Percentiles rank a stretch among this genome's conserved stretches.
Conservation (phyloP, 176 grass and related monocot genomes). For the Rhynchospora pubera region DNA sequence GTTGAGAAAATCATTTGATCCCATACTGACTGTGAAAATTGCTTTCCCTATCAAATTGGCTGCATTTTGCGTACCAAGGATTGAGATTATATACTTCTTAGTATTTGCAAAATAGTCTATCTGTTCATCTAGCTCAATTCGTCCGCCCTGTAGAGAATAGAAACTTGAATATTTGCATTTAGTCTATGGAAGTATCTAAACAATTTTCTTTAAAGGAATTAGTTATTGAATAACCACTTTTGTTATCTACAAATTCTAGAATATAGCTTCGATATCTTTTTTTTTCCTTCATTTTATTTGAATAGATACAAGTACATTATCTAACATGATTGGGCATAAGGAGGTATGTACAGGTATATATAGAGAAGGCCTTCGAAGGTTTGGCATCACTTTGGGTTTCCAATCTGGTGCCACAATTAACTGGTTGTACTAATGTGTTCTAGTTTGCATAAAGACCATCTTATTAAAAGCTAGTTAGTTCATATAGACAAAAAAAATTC, state of each 20-base stretch:
- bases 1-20: slow-evolving; percentile 91
- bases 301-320: too few relatives aligned
- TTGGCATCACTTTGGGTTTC: background rate
- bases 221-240: background rate
- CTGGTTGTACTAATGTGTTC: background rate
- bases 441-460: background rate
- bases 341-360: background rate
- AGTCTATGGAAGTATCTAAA: background rate
- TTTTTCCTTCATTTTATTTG: too few relatives aligned
- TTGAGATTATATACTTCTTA: slow-evolving; percentile 52
- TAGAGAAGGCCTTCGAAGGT: background rate
- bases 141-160: slow-evolving; percentile 35
- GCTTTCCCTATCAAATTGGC: slow-evolving; percentile 38
- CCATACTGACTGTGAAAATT: slow-evolving; percentile 60
- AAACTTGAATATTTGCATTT: background rate
- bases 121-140: slow-evolving; percentile 69
- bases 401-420: background rate
- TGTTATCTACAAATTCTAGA: background rate
- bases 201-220: background rate
- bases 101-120: slow-evolving; percentile 67
- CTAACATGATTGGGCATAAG: background rate
- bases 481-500: background rate
- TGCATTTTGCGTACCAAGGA: slow-evolving; percentile 31
- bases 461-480: background rate
- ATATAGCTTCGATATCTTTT: background rate